These are phyloP conservation scores for Cutaneotrichosporon curvatum DNA, from an alignment of 1,284 basidiomycete species.

Conservation along the genomic window DNA sequence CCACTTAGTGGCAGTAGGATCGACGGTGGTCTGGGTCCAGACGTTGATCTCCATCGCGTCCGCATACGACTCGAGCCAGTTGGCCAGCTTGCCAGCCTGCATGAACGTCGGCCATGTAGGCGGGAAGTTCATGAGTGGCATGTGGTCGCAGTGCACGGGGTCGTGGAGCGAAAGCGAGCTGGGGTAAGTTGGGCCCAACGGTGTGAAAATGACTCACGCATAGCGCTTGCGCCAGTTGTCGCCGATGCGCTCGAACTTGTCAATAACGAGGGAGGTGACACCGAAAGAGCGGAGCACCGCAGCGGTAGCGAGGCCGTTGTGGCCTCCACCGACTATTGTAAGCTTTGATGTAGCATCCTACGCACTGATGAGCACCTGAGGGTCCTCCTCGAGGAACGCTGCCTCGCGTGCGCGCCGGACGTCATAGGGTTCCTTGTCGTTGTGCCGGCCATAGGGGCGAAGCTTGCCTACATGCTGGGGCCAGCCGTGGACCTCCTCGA, in stretches of 20 bases:
- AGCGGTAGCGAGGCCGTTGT: slow-evolving; percentile 57
- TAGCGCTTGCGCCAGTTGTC: slow-evolving; percentile 58
- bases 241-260: slow-evolving; percentile 53
- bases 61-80: slow-evolving; percentile 63
- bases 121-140: slow-evolving; percentile 30
- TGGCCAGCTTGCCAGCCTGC: slow-evolving; percentile 52
- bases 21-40: slow-evolving; percentile 56
- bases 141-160: slow-evolving; percentile 50
- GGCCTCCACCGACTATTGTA: slow-evolving; percentile 54
- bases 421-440: slow-evolving; percentile 29
- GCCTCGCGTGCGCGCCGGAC: slow-evolving; percentile 39
- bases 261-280: slow-evolving; percentile 53
- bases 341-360: neutral
- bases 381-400: slow-evolving; percentile 47
- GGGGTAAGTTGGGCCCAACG: neutral
- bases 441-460: slow-evolving; percentile 37
- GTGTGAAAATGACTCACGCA: slow-evolving; percentile 29
- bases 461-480: slow-evolving; percentile 49
- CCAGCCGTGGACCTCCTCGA: slow-evolving; percentile 54
- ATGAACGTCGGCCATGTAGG: slow-evolving; percentile 33
- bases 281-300: slow-evolving; percentile 56
- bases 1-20: slow-evolving; percentile 45
- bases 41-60: slow-evolving; percentile 58
- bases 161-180: slow-evolving; percentile 57
- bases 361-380: slow-evolving; percentile 41